Evolutionary conservation across 2,329 filamentous ascomycete species (phyloP).

Genomic region (Fusarium tricinctum): DNA sequence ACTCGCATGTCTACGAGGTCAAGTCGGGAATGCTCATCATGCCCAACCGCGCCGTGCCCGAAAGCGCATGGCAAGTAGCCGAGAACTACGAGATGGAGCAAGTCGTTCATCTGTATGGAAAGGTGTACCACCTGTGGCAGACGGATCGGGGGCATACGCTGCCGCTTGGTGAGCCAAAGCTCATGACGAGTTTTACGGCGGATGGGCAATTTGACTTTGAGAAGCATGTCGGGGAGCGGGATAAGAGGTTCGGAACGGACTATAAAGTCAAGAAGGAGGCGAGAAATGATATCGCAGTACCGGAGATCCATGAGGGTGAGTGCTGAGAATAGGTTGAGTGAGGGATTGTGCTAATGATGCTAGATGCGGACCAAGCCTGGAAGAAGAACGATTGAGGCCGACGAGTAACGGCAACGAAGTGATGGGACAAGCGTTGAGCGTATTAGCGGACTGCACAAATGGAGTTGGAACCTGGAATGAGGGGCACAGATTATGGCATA

Average conservation of each 20-base stretch:
- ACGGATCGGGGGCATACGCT: conserved; percentile 77
- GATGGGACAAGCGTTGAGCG: too few species aligned
- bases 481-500: too few species aligned
- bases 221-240: conserved; percentile 59
- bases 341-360: conserved; percentile 12
- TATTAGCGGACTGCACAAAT: too few species aligned
- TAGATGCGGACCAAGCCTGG: conserved; percentile 48
- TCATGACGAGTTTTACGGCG: conserved; percentile 68
- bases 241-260: conserved; percentile 61
- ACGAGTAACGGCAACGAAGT: rapidly evolving
- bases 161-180: conserved; percentile 65
- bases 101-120: conserved; percentile 81
- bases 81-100: conserved; percentile 87
- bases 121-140: conserved; percentile 90
- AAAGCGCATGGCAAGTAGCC: conserved; percentile 77
- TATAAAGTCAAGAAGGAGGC: conserved; percentile 61
- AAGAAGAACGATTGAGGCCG: conserved; percentile 22
- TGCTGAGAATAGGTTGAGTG: background rate
- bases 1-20: conserved; percentile 81
- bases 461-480: background rate
- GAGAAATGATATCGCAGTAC: conserved; percentile 59
- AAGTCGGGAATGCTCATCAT: conserved; percentile 86
- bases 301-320: conserved; percentile 59
- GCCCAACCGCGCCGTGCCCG: conserved; percentile 73
- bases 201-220: conserved; percentile 65